Percentiles rank a stretch among this genome's conserved stretches.
These are phyloP conservation scores for Crataegus laevigata DNA, from an alignment of 306 rosid genomes.

Conservation along the genomic window DNA sequence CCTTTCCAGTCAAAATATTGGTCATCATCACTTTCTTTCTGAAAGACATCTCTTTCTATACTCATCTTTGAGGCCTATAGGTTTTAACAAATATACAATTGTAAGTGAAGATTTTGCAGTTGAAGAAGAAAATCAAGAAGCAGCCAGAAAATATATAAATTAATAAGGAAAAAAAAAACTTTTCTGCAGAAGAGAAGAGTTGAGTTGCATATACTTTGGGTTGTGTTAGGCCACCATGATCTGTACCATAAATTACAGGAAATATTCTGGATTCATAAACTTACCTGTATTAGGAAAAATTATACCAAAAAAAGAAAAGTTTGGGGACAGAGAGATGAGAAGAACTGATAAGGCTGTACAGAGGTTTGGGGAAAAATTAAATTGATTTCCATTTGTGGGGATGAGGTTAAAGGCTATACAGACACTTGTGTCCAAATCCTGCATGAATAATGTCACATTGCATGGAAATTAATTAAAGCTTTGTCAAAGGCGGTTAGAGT, in stretches of 20 bases:
- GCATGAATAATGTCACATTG: background rate
- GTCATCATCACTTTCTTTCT: background rate
- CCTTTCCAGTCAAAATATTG: constrained; percentile 28
- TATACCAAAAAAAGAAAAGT: background rate
- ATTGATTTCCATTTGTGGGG: background rate
- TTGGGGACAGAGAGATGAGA: background rate
- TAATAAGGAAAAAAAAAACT: background rate
- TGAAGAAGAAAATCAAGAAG: background rate
- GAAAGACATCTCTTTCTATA: background rate
- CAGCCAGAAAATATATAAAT: background rate
- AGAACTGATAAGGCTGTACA: background rate
- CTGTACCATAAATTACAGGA: background rate
- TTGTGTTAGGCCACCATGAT: background rate
- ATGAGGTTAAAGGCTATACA: background rate
- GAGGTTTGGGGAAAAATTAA: background rate
- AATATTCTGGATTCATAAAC: background rate
- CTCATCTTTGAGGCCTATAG: background rate
- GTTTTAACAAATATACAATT: too few relatives aligned
- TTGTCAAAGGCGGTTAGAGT: background rate
- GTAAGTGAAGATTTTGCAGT: background rate
- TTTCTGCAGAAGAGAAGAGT: background rate
- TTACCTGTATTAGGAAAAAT: background rate
- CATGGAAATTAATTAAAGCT: background rate
- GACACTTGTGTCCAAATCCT: constrained; percentile 4
- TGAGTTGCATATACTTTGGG: background rate